phyloP scores from a whole-genome alignment of 1,284 basidiomycete genomes.

The Xanthoconium separans region DNA sequence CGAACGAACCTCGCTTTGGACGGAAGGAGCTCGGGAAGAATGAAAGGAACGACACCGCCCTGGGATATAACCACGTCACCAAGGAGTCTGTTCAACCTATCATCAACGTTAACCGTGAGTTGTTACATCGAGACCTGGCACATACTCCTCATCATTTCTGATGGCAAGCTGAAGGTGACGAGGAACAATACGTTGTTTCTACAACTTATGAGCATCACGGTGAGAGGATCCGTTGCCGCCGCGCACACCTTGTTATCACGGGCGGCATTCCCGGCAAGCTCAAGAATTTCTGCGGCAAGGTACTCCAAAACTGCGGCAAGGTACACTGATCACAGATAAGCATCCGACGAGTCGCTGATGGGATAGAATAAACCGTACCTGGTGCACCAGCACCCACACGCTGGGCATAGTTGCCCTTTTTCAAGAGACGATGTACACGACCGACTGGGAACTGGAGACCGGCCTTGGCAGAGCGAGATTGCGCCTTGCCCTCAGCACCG shows the following conservation, averaged over 20 bases:
- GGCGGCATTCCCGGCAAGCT: conserved; percentile 85
- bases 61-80: conserved; percentile 88
- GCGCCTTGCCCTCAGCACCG: conserved; percentile 53
- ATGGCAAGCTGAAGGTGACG: conserved; percentile 90
- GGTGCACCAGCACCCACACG: conserved; percentile 81
- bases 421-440: conserved; percentile 88
- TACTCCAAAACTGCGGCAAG: conserved; percentile 78
- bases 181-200: conserved; percentile 89
- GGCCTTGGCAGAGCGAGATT: conserved; percentile 79
- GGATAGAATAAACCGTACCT: conserved; percentile 44
- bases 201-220: background rate
- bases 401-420: conserved; percentile 83
- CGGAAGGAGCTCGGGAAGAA: conserved; percentile 49
- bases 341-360: background rate
- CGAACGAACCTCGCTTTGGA: conserved; percentile 40
- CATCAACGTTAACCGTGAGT: conserved; percentile 5
- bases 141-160: conserved; percentile 82
- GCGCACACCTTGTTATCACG: conserved; percentile 68
- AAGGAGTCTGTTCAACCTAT: conserved; percentile 71
- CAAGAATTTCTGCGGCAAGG: conserved; percentile 86
- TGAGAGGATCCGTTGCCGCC: background rate
- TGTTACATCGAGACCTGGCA: conserved; percentile 22
- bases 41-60: conserved; percentile 85
- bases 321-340: conserved; percentile 54
- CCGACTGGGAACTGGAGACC: conserved; percentile 83